These are phyloP conservation scores for Vigna mungo DNA, from an alignment of 306 rosid genomes.

Conservation along the genomic window DNA sequence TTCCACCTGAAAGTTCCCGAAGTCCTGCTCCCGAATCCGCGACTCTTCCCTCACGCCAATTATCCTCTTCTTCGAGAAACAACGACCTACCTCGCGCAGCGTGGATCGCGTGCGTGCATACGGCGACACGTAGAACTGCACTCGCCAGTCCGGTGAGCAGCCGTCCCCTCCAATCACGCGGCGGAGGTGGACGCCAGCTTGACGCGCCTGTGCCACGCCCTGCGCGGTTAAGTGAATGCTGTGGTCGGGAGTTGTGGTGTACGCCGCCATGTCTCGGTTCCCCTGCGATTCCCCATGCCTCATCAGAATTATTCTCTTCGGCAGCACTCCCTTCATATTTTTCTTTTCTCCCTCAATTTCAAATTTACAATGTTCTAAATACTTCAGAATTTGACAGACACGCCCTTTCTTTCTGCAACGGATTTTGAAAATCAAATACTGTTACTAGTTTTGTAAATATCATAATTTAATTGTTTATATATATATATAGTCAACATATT, in stretches of 20 bases:
- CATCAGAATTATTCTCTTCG: constrained; percentile 83
- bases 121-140: constrained; percentile 87
- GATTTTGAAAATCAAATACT: background rate
- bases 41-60: constrained; percentile 93
- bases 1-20: constrained; percentile 86
- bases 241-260: constrained; percentile 81
- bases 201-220: constrained; percentile 71
- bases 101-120: constrained; percentile 85
- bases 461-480: no score
- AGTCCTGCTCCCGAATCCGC: constrained; percentile 87
- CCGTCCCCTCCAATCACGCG: constrained; percentile 45
- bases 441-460: no score
- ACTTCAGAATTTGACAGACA: no score
- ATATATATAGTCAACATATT: no score
- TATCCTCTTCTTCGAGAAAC: constrained; percentile 69
- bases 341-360: background rate
- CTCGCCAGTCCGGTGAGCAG: constrained; percentile 68
- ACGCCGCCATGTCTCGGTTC: constrained; percentile 75
- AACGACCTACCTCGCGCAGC: constrained; percentile 70
- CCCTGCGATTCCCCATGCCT: constrained; percentile 93
- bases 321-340: constrained; percentile 49
- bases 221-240: constrained; percentile 62
- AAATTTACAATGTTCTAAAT: no score
- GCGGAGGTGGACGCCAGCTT: constrained; percentile 56
- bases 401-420: background rate